Evolutionary conservation across 176 grass and related monocot species (phyloP).

Genomic region (Pontederia crassipes): DNA sequence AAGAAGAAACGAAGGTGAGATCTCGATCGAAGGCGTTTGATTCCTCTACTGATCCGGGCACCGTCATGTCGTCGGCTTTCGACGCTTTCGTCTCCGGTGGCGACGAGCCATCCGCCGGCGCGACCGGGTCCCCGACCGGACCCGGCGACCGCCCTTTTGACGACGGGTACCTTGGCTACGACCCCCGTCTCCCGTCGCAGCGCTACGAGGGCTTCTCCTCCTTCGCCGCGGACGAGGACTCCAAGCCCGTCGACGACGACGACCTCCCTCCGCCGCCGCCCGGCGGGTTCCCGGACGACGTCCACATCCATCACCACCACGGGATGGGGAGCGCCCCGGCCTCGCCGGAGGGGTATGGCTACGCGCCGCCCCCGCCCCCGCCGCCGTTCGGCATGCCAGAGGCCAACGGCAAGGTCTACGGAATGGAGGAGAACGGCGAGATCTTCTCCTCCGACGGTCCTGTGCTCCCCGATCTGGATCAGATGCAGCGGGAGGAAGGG

Average conservation of each 20-base stretch:
- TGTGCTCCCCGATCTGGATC: background rate
- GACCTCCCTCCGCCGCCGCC: background rate
- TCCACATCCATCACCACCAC: background rate
- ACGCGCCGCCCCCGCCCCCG: background rate
- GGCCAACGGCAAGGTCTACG: background rate
- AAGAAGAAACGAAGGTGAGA: too few relatives aligned
- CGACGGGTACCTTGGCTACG: background rate
- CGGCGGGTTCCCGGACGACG: background rate
- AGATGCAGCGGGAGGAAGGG: constrained; percentile 15
- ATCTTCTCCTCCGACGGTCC: constrained; percentile 10
- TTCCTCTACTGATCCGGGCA: too few relatives aligned
- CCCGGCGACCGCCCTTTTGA: background rate
- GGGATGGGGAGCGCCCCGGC: background rate
- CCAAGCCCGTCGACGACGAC: background rate
- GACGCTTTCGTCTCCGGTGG: background rate
- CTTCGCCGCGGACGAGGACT: background rate
- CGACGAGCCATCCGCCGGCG: background rate
- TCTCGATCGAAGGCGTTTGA: too few relatives aligned
- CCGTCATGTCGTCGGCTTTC: constrained; percentile 8
- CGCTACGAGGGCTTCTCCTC: background rate
- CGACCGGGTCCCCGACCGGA: background rate
- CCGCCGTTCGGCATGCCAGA: constrained; percentile 1
- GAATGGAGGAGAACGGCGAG: constrained; percentile 5
- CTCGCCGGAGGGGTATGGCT: constrained; percentile 3
- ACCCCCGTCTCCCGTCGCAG: background rate